Evolutionary conservation across 106 monocot species (phyloP).

Genomic region (Vanilla planifolia): DNA sequence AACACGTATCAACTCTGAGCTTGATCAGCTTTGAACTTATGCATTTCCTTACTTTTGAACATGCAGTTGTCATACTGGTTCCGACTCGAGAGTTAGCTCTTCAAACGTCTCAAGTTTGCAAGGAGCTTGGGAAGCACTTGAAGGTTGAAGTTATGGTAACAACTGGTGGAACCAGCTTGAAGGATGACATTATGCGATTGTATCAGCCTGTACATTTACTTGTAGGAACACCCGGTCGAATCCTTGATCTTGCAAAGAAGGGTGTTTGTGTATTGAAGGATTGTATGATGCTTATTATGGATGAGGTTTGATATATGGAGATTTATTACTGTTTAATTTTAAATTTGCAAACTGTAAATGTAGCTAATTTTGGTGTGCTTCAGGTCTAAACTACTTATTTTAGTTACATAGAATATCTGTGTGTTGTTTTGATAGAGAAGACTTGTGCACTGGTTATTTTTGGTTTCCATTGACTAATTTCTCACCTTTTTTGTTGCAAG

Average conservation of each 20-base stretch:
- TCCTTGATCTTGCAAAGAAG: conserved; percentile 84
- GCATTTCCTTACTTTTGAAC: background rate
- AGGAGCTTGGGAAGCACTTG: conserved; percentile 87
- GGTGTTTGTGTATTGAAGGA: conserved; percentile 70
- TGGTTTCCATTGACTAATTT: background rate
- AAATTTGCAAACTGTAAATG: background rate
- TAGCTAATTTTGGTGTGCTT: no score
- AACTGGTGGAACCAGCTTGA: conserved; percentile 92
- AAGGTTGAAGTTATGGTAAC: conserved; percentile 92
- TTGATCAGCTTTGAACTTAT: no score
- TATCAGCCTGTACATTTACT: conserved; percentile 90
- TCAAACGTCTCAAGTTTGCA: conserved; percentile 94
- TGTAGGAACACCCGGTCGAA: conserved; percentile 87
- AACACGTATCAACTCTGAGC: no score
- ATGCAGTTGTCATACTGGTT: conserved; percentile 84
- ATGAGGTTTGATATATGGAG: conserved; percentile 56
- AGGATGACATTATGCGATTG: conserved; percentile 90
- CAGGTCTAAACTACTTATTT: background rate
- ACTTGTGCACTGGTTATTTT: background rate
- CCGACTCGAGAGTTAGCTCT: conserved; percentile 88
- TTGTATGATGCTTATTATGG: conserved; percentile 86
- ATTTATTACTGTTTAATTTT: background rate
- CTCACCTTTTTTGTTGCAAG: no score
- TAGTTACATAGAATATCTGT: background rate
- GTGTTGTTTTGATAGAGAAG: background rate